Conservation (phyloP, 495 filamentous ascomycete species). For the Staphylotrichum longicolle region DNA sequence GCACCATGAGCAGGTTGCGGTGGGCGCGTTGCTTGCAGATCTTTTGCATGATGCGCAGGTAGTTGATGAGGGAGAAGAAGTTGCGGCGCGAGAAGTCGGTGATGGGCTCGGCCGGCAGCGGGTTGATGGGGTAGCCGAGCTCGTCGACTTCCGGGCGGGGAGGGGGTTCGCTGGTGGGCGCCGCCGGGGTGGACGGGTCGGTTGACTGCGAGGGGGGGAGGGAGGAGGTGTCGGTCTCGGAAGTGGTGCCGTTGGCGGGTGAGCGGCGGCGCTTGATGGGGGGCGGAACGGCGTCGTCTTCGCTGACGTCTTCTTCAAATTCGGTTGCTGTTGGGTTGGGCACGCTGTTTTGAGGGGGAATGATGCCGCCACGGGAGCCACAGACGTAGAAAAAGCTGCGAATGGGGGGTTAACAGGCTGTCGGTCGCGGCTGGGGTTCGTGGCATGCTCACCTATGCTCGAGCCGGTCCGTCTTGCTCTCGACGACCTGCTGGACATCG, state of each 20-base stretch:
- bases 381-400: conserved; percentile 87
- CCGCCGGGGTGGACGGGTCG: conserved; percentile 44
- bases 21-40: conserved; percentile 93
- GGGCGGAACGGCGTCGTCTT: conserved; percentile 80
- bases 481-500: conserved; percentile 85
- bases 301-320: conserved; percentile 38
- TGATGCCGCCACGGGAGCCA: conserved; percentile 49
- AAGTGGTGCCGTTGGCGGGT: conserved; percentile 34
- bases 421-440: not conserved
- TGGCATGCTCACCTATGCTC: conserved; percentile 63
- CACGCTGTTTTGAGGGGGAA: conserved; percentile 18
- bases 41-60: conserved; percentile 93
- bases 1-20: conserved; percentile 85
- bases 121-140: conserved; percentile 68
- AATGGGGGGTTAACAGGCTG: not conserved
- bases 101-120: conserved; percentile 70
- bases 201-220: conserved; percentile 11
- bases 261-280: conserved; percentile 64
- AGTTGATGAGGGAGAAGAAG: conserved; percentile 91
- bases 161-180: no score
- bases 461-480: conserved; percentile 76
- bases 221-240: conserved; percentile 13
- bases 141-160: conserved; percentile 81
- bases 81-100: conserved; percentile 89
- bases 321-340: conserved; percentile 31